Conservation (phyloP, 2,329 filamentous ascomycete genomes). For the Lachnum nothofagi region DNA sequence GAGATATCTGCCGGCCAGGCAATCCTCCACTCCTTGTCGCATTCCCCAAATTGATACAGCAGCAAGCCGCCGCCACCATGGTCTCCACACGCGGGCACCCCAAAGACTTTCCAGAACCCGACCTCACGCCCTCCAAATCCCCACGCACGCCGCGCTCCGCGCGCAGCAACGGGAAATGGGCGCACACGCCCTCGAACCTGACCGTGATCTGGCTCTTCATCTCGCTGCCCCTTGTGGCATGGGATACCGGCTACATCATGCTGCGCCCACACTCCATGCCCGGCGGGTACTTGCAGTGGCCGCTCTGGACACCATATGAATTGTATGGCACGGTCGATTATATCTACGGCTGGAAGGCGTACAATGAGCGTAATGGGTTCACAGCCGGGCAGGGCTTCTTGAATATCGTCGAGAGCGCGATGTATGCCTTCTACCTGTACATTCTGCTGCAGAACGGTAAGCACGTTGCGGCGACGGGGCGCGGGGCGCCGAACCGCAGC, state of each 20-base stretch:
- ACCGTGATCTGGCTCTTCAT: slow-evolving; percentile 57
- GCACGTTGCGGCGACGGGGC: slow-evolving; percentile 27
- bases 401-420: slow-evolving; percentile 55
- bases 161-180: slow-evolving; percentile 39
- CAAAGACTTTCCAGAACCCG: slow-evolving; percentile 40
- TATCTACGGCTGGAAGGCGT: slow-evolving; percentile 62
- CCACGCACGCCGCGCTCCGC: slow-evolving; percentile 12
- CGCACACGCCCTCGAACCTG: slow-evolving; percentile 55
- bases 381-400: slow-evolving; percentile 56
- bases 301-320: slow-evolving; percentile 61
- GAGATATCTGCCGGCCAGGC: slow-evolving; percentile 1
- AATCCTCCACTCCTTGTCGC: not conserved
- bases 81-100: slow-evolving; percentile 53
- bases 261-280: slow-evolving; percentile 64
- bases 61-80: too few relatives aligned
- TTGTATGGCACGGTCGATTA: slow-evolving; percentile 62
- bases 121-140: slow-evolving; percentile 26
- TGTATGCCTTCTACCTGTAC: slow-evolving; percentile 56
- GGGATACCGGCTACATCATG: slow-evolving; percentile 61
- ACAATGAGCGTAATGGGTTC: slow-evolving; percentile 56
- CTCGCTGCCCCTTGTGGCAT: slow-evolving; percentile 61
- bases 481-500: slow-evolving; percentile 28
- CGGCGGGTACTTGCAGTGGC: slow-evolving; percentile 55
- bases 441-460: slow-evolving; percentile 43
- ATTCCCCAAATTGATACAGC: not conserved